Evolutionary conservation across 2,329 filamentous ascomycete genomes (phyloP).

Genomic region (Pseudocercospora cruenta): DNA sequence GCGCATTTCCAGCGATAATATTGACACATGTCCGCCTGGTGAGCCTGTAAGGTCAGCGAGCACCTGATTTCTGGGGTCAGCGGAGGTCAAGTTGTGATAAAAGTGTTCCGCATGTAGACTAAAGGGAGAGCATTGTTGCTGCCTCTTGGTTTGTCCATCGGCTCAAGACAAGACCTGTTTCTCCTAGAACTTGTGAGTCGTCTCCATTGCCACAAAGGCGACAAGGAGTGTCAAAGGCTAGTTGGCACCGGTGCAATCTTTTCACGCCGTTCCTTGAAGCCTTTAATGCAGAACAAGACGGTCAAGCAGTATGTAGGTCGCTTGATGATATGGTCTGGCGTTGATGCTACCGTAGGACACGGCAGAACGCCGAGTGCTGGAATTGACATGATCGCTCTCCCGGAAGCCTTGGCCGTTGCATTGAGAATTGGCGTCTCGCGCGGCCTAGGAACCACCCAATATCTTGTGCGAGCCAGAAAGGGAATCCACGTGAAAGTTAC

Average conservation of each 20-base stretch:
- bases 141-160: neutral
- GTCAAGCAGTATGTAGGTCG: neutral
- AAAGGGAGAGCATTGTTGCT: neutral
- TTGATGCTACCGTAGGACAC: neutral
- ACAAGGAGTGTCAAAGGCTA: neutral
- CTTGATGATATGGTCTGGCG: neutral
- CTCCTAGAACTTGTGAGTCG: neutral
- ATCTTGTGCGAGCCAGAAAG: neutral
- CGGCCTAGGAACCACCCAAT: neutral
- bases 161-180: neutral
- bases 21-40: conserved; percentile 16
- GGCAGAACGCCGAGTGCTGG: neutral
- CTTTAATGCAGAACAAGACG: neutral
- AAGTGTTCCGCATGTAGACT: neutral
- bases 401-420: neutral
- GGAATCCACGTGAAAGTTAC: neutral
- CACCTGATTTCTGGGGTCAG: neutral
- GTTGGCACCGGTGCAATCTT: neutral
- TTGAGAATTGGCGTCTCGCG: neutral
- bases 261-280: neutral
- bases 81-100: neutral
- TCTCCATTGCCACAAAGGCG: neutral
- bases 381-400: neutral
- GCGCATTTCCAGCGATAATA: conserved; percentile 20
- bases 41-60: neutral